Evolutionary conservation across 768 basidiomycete species (phyloP), one percentile per base, ranked within the genome.

Genomic region (Leccinellum albellum): DNA sequence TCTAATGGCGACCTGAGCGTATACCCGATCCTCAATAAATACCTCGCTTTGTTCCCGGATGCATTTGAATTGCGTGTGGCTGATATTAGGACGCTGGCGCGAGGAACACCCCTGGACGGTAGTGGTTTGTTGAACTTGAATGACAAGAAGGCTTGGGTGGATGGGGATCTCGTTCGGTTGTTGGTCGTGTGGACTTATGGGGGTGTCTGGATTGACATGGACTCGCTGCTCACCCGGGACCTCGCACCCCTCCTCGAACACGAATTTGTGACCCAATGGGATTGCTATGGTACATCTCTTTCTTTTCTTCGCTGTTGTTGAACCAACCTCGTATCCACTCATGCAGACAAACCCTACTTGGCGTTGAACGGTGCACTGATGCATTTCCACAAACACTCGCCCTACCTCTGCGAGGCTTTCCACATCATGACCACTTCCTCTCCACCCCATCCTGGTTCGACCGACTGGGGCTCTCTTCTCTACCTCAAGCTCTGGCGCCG

Each of bases 181-280:
- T 75, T 99, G 57, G 82, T 94, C 28, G 74, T 97, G 32, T 98
- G 94, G 91, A 85, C 83, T 59, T 85, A 82, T 66, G 96, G 96
- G 1, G 96, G 96, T 0, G 84, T 97, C 23, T 98, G 96, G 96
- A 79, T 98, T 48, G 96, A 99, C 70, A 97, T 98, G 94, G 96
- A 99, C 72, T 90, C 90, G 51, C 79, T 98, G 54, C 76, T 98
- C 60, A 96, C 93, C 46, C 78, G 96, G 54, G 91, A 94, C 73
- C 75, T 98, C 32, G 78, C 86, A 3, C 94, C 95, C 9, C 76
- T 98, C 54, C 79, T 90, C 6, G 95, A 97, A 70, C 89, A 92
- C 65, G 96, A 99, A 72, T 99, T 95, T 68, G 92, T 98, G 10
- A 96, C 93, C 2, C 94, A 99, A 66, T 99, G 96, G 96, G 96